Evolutionary conservation across 306 rosid species (phyloP).

Genomic region (Begonia peltatifolia): DNA sequence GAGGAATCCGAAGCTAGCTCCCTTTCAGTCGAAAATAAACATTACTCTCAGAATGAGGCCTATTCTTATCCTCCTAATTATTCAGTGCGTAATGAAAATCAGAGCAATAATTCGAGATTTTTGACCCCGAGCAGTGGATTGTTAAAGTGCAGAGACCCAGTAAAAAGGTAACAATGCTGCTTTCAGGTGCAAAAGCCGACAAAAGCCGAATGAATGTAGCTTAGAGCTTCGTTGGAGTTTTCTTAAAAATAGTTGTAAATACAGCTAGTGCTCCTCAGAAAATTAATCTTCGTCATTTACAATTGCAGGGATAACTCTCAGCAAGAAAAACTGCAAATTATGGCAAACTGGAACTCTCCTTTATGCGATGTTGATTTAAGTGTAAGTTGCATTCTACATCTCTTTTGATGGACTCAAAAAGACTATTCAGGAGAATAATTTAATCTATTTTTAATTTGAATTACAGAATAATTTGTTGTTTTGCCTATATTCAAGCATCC

Average conservation of each 20-base stretch:
- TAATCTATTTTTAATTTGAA: background rate
- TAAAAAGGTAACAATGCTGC: too few species aligned
- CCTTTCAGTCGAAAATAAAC: slow-evolving; percentile 70
- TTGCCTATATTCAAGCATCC: background rate
- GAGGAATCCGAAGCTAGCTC: slow-evolving; percentile 99
- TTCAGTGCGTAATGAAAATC: slow-evolving; percentile 20
- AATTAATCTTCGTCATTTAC: slow-evolving; percentile 14
- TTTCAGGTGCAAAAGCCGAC: slow-evolving; percentile 13
- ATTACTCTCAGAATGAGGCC: slow-evolving; percentile 36
- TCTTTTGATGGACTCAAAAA: background rate
- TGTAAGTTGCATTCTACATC: slow-evolving; percentile 37
- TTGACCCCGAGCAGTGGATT: slow-evolving; percentile 30
- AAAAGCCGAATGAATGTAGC: slow-evolving; percentile 26
- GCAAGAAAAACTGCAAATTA: slow-evolving; percentile 49
- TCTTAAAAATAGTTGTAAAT: slow-evolving; percentile 25
- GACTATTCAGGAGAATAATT: background rate
- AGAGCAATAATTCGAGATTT: slow-evolving; percentile 21
- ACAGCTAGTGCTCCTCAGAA: background rate
- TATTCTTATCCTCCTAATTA: slow-evolving; percentile 41
- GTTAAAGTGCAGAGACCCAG: slow-evolving; percentile 15
- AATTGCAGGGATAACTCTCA: slow-evolving; percentile 60
- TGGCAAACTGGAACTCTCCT: slow-evolving; percentile 70
- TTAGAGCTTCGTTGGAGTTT: slow-evolving; percentile 39
- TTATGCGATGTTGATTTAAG: slow-evolving; percentile 51
- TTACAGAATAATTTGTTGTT: slow-evolving; percentile 6